Conservation (phyloP, 345 rosid genomes). For the Rubroshorea leprosula region DNA sequence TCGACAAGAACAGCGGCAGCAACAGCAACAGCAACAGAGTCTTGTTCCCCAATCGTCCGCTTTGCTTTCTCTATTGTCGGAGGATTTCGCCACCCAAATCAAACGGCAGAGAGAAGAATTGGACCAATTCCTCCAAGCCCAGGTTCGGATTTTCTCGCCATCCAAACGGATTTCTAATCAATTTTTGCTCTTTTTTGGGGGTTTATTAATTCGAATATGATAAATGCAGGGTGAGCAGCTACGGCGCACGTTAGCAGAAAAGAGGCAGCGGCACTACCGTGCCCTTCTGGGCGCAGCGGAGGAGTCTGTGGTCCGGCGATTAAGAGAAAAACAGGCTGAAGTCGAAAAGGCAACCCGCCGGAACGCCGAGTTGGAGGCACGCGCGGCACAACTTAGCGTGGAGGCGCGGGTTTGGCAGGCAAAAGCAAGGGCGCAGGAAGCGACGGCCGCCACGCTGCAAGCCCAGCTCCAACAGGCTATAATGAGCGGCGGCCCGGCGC, state of each 20-base stretch:
- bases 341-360: slow-evolving; percentile 68
- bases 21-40: slow-evolving; percentile 24
- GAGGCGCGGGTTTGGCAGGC: slow-evolving; percentile 90
- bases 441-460: slow-evolving; percentile 71
- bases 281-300: slow-evolving; percentile 63
- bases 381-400: slow-evolving; percentile 64
- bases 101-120: slow-evolving; percentile 70
- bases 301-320: slow-evolving; percentile 46
- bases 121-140: slow-evolving; percentile 66
- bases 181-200: neutral
- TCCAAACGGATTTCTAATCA: neutral
- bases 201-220: neutral
- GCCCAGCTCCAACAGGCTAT: slow-evolving; percentile 68
- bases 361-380: slow-evolving; percentile 76
- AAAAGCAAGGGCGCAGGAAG: slow-evolving; percentile 76
- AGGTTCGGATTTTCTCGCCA: slow-evolving; percentile 38
- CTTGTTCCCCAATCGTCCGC: slow-evolving; percentile 26
- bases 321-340: slow-evolving; percentile 66
- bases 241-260: slow-evolving; percentile 67
- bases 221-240: slow-evolving; percentile 61
- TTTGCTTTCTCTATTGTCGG: slow-evolving; percentile 28
- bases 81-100: slow-evolving; percentile 56
- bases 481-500: slow-evolving; percentile 27
- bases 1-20: slow-evolving; percentile 4
- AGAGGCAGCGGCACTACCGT: slow-evolving; percentile 64